Evolutionary conservation across 1,284 basidiomycete genomes (phyloP), one percentile per base, ranked within the genome.

Genomic region (Cryptococcus hybrid): DNA sequence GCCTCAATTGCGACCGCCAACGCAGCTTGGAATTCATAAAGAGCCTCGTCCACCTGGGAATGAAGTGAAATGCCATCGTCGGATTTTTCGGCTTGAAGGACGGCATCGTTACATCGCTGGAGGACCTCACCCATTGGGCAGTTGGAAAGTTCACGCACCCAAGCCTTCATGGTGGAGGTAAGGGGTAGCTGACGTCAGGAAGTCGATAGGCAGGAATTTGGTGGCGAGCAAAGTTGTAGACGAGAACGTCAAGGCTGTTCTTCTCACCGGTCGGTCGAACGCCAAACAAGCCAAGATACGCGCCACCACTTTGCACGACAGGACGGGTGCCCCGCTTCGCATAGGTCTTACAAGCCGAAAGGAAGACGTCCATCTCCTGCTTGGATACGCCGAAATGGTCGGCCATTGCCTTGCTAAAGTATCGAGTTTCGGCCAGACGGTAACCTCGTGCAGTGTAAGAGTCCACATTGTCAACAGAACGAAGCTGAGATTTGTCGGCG

Each of bases 191-290:
- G 24, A 82, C 79, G 56, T 82, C 80, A 0, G 81, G 81, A 8
- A 82, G 73, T 34, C 81, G 77, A 67, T 81, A 82, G 3, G 80
- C 80, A 3, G 81, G 81, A 59, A 82, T 81, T 67, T 81, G 80
- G 61, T 82, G 81, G 30, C 79, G 76, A 36, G 81, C 81, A 70
- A 82, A 82, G 67, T 80, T 79, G 75, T 82, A 82, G 11, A 81
- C 80, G 3, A 82, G 68, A 15, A 80, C 79, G 55, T 82, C 80
- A 47, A 80, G 68, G 7, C 73, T 75, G 3, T 67, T 69, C 12
- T 60, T 51, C 50, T 65, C 67, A n/a, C 70, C 74, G 6, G 76
- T 76, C 0, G 80, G 78, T 30, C 80, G 71, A 6, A 80, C 78
- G 57, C 80, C 81, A 60, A 81, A 82, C 18, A 82, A 70, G 43